Conservation (phyloP, 768 basidiomycete species). For the Cyathus striatus region DNA sequence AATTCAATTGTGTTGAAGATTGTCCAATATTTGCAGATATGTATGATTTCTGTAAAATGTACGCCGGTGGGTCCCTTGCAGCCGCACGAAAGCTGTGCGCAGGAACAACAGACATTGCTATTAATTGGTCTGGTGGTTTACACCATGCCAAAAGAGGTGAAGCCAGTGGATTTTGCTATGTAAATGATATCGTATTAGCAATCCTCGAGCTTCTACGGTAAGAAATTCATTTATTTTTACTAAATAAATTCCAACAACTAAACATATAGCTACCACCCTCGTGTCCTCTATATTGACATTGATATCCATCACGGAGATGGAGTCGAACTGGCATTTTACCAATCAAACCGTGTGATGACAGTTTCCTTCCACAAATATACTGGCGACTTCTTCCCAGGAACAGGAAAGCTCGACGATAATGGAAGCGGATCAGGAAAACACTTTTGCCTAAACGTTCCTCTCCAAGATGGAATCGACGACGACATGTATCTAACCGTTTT, state of each 20-base stretch:
- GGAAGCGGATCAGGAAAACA: constrained; percentile 86
- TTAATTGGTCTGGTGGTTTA: constrained; percentile 98
- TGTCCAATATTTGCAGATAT: constrained; percentile 95
- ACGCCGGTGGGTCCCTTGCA: constrained; percentile 87
- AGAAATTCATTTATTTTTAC: constrained; percentile 8
- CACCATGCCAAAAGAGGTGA: constrained; percentile 98
- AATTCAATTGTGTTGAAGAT: constrained; percentile 94
- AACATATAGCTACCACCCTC: constrained; percentile 70
- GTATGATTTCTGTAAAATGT: constrained; percentile 93
- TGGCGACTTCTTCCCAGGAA: constrained; percentile 97
- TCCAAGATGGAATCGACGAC: constrained; percentile 95
- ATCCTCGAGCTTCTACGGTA: constrained; percentile 90
- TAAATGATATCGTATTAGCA: constrained; percentile 94
- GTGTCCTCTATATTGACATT: constrained; percentile 97
- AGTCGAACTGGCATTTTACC: constrained; percentile 96
- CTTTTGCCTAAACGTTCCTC: constrained; percentile 91
- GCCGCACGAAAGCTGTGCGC: constrained; percentile 85
- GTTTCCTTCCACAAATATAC: constrained; percentile 99
- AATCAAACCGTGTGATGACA: constrained; percentile 97
- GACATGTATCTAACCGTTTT: constrained; percentile 95
- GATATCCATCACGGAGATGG: constrained; percentile 99
- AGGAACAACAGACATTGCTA: constrained; percentile 90
- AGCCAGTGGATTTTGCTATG: constrained; percentile 97
- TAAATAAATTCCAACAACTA: neutral
- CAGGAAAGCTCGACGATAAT: constrained; percentile 93